phyloP scores from a whole-genome alignment of 2,329 filamentous ascomycete species.

The Xylaria hypoxylon region DNA sequence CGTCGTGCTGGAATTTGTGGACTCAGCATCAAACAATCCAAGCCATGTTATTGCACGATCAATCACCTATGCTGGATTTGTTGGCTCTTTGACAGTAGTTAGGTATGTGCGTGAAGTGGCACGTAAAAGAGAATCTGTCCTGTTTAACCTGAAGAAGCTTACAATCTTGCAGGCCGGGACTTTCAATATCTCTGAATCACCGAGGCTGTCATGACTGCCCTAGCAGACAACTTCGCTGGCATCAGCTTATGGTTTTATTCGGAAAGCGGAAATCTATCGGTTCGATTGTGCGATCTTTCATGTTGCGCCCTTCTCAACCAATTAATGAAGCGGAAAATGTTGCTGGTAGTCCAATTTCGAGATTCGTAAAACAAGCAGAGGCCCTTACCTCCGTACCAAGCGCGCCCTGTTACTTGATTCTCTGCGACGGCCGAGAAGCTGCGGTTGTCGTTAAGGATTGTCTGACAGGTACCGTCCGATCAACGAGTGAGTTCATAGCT shows the following conservation, averaged over 20 bases:
- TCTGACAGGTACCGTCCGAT: constrained; percentile 56
- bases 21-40: constrained; percentile 46
- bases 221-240: constrained; percentile 56
- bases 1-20: constrained; percentile 64
- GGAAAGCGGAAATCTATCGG: constrained; percentile 65
- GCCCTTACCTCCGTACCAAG: constrained; percentile 55
- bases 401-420: constrained; percentile 68
- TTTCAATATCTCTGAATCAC: constrained; percentile 64
- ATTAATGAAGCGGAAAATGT: constrained; percentile 1
- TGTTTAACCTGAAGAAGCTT: constrained; percentile 11
- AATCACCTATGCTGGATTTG: constrained; percentile 64
- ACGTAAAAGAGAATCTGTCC: neutral
- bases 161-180: constrained; percentile 48
- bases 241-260: constrained; percentile 65
- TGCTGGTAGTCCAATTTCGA: constrained; percentile 1
- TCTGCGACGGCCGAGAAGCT: constrained; percentile 62
- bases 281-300: constrained; percentile 58
- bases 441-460: constrained; percentile 68
- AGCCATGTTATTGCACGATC: constrained; percentile 57
- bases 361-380: constrained; percentile 36
- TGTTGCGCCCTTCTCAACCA: constrained; percentile 33
- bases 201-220: constrained; percentile 60
- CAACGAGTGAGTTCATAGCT: constrained; percentile 63
- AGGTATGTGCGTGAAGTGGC: constrained; percentile 47
- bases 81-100: constrained; percentile 64